Percentiles rank a stretch among this genome's conserved stretches.
Conservation (phyloP, 345 rosid genomes). For the Passiflora organensis region DNA sequence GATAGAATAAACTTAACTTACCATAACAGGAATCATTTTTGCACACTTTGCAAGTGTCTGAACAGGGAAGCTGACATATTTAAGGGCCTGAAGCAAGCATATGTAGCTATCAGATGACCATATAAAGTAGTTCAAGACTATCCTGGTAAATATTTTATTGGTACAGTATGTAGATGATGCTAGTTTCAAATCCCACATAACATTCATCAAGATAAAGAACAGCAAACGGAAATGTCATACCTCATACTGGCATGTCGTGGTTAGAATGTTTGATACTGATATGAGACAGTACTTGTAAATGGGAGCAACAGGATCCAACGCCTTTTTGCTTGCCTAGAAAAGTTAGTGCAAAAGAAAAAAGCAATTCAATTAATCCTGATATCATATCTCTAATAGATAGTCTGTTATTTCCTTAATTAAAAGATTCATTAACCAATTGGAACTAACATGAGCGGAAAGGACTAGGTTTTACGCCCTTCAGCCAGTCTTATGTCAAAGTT, state of each 20-base stretch:
- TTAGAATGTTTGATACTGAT: constrained; percentile 73
- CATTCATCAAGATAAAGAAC: neutral
- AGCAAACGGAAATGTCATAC: constrained; percentile 23
- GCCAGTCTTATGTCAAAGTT: neutral
- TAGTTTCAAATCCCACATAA: neutral
- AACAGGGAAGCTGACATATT: constrained; percentile 92
- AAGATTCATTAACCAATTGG: neutral
- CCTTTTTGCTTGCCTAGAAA: constrained; percentile 69
- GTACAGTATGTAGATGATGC: neutral
- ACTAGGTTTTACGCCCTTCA: neutral
- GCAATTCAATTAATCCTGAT: neutral
- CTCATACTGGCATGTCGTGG: constrained; percentile 97
- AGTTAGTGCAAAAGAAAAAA: constrained; percentile 5
- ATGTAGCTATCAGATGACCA: constrained; percentile 10
- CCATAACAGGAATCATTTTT: constrained; percentile 99
- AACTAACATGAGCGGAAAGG: neutral
- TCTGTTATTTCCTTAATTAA: too few relatives aligned
- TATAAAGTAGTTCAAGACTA: neutral
- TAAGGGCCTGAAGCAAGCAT: constrained; percentile 64
- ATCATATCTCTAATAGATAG: neutral
- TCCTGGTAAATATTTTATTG: neutral
- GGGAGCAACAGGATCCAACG: constrained; percentile 87
- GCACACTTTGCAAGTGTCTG: constrained; percentile 96
- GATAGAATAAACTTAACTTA: constrained; percentile 38
- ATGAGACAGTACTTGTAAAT: constrained; percentile 73